Evolutionary conservation across 2,329 filamentous ascomycete genomes (phyloP), one percentile per base, ranked within the genome.

Genomic region (Scedosporium dehoogii): DNA sequence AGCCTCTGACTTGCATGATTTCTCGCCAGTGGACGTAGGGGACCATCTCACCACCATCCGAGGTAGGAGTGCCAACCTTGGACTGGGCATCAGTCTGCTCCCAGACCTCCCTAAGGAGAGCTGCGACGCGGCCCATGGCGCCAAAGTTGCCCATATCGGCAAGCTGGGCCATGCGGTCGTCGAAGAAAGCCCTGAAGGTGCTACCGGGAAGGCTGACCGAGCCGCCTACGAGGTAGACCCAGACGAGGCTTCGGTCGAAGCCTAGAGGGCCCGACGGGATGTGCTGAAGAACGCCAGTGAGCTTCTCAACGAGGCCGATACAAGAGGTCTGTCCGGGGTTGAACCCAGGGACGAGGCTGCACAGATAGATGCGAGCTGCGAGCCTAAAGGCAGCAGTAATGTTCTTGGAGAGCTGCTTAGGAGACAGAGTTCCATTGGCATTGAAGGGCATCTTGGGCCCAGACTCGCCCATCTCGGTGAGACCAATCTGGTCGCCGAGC

Each of bases 321-420:
- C 87, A 92, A 72, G 87, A 91, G 7, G 80, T 79, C 69, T 94
- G 88, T 63, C 81, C 82, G 58, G 89, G 89, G 69, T 88, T 86
- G 76, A 93, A 94, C 63, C 92, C 92, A 0, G 93, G 93, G 0
- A 97, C 90, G 42, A 99, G 81, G 71, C 90, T 92, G 85, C 92
- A 96, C n/a, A 97, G 86, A 76, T 97, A 97, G 76, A 99, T 92
- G 71, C 93, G 89, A 3, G 93, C 92, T 2, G 93, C 93, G 61
- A 96, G 80, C 69, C 93, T 90, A 85, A 96, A 99, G 53, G 96
- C 86, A 48, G 88, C 84, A 0, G 92, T 96, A 75, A 97, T 91
- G 79, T 96, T 96, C 74, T 85, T 87, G 72, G 87, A 88, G 66
- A 97, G 83, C 74, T 96, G 89, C 71, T 89, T 90, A 3, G 92